Percentiles rank a stretch among this genome's conserved stretches.
phyloP scores from a whole-genome alignment of 129 eudicot genomes.

The sunflower (Helianthus annuus) region DNA sequence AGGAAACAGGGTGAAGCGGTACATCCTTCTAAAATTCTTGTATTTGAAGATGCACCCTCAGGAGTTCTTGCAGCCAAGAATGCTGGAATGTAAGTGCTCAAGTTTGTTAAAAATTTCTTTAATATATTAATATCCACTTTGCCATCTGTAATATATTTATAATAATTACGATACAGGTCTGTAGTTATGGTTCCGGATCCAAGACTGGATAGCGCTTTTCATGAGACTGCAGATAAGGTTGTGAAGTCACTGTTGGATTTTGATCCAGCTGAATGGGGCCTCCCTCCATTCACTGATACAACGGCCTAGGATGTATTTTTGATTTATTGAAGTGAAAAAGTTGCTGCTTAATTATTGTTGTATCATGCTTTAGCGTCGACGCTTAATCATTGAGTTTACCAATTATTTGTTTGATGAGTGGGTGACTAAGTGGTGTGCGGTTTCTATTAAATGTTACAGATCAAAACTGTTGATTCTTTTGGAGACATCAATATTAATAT shows the following conservation, averaged over 20 bases:
- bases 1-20: constrained; percentile 70
- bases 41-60: constrained; percentile 96
- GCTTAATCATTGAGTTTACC: too few species aligned
- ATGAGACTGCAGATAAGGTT: constrained; percentile 72
- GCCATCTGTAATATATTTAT: not conserved
- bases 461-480: too few species aligned
- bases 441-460: too few species aligned
- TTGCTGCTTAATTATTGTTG: not conserved
- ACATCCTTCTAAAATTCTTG: constrained; percentile 70
- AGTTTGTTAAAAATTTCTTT: not conserved
- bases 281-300: constrained; percentile 64
- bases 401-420: too few species aligned
- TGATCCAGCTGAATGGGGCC: constrained; percentile 83
- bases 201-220: constrained; percentile 78
- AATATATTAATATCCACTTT: not conserved
- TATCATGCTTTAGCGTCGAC: not conserved
- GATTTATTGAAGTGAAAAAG: not conserved
- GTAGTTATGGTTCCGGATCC: constrained; percentile 97
- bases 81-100: constrained; percentile 87
- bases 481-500: too few species aligned
- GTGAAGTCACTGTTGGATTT: constrained; percentile 75
- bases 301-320: constrained; percentile 1
- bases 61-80: constrained; percentile 96
- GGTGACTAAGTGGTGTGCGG: too few species aligned
- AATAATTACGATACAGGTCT: constrained; percentile 48